These are phyloP conservation scores for Microsporum audouinii DNA, from an alignment of 2,329 filamentous ascomycete species.

Conservation along the genomic window DNA sequence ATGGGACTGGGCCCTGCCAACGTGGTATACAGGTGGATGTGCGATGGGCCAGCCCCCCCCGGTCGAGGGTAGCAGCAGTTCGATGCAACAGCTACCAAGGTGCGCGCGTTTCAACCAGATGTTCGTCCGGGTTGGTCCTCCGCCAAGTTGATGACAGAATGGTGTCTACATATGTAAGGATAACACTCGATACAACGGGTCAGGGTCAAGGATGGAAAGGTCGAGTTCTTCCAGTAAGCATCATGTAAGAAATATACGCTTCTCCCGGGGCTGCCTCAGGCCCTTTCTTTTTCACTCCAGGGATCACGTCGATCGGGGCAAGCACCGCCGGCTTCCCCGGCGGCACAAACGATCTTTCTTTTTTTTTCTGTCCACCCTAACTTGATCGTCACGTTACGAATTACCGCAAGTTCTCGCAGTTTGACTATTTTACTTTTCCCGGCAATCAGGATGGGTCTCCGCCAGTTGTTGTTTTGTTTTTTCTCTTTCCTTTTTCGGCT, in stretches of 20 bases:
- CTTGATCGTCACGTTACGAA: conserved; percentile 1
- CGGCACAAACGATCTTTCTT: neutral
- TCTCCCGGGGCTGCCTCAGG: neutral
- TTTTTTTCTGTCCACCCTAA: neutral
- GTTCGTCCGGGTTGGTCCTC: neutral
- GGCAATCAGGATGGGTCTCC: neutral
- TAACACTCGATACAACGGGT: neutral
- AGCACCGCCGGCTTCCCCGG: conserved; percentile 2
- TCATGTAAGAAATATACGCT: neutral
- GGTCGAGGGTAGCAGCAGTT: neutral
- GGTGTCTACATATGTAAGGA: neutral
- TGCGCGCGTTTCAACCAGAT: neutral
- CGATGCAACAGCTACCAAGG: neutral
- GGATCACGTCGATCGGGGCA: conserved; percentile 3
- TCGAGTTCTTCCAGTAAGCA: neutral
- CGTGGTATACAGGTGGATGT: neutral
- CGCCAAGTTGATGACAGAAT: no score
- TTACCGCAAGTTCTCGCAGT: neutral
- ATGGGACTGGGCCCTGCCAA: neutral
- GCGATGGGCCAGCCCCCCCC: neutral
- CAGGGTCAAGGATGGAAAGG: neutral
- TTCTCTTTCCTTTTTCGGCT: neutral
- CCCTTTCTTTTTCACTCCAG: neutral
- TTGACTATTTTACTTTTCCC: neutral
- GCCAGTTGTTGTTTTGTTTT: neutral